A percentile compares a stretch with the other conserved stretches of the same genome.
Conservation (phyloP, 176 grass and related monocot species). For the Eremochloa ophiuroides region DNA sequence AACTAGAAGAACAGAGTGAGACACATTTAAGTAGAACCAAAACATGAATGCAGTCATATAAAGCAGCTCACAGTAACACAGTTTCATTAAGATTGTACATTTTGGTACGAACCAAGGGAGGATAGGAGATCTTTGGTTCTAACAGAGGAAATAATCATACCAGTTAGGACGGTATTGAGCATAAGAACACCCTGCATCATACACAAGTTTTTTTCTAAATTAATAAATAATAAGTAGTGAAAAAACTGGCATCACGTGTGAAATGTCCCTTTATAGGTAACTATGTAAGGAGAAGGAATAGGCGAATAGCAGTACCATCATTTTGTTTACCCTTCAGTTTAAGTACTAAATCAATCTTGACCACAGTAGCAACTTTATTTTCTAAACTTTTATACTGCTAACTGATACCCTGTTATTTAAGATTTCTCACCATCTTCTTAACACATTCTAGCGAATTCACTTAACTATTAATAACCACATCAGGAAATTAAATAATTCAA, state of each 20-base stretch:
- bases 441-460: background rate
- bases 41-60: background rate
- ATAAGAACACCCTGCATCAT: constrained; percentile 88
- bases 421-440: background rate
- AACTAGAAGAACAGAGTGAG: background rate
- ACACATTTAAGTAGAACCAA: background rate
- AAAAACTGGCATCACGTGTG: background rate
- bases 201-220: constrained; percentile 10
- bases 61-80: background rate
- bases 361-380: background rate
- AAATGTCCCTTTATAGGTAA: background rate
- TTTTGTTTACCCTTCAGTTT: background rate
- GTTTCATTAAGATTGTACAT: background rate
- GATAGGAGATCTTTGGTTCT: background rate
- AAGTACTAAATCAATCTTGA: background rate
- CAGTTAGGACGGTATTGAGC: constrained; percentile 96
- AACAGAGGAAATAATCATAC: constrained; percentile 36
- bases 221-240: background rate
- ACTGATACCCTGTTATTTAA: background rate
- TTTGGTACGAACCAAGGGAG: background rate
- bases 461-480: background rate
- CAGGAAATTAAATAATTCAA: background rate
- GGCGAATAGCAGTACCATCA: background rate
- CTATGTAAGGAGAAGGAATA: background rate
- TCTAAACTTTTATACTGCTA: background rate